Base-by-base conservation (phyloP, 2,329 filamentous ascomycete genomes). In the Monilinia fructicola region DNA sequence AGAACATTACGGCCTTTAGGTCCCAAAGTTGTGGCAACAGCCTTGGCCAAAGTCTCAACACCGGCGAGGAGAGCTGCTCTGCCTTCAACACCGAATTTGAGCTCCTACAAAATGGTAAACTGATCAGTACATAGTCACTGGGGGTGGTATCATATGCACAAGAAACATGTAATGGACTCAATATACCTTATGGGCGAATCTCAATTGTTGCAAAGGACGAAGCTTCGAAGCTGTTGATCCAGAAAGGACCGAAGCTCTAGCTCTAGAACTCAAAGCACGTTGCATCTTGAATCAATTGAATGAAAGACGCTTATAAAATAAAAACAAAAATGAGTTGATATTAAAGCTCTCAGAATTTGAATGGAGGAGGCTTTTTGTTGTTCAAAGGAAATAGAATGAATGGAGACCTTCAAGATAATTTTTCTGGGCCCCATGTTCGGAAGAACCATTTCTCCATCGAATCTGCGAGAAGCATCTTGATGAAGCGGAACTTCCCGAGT, bases 1-100 rank as follows among this genome's bases (percentile, higher is more conserved):
- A 99, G 81, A 73, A 99, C 95, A 83, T 98, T 99, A 79, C 95
- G 90, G 80, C 95, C 95, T 87, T 99, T 99, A 76, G 95, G 95
- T 73, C 95, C 95, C 69, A 99, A 87, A 72, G 95, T 99, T 70
- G 94, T 97, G 71, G 94, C 91, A 71, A 99, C 95, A 71, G 95
- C 95, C 83, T 90, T 96, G 76, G 95, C 93, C 71, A 99, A 88
- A 74, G 95, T 98, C 80, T 99, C 95, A 72, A 98, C 93, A 87
- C 95, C 95, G 77, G 89, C 89, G 73, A 99, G 87, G 71, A 99
- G 89, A 74, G 92, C 80, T 76, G 93, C 93, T 78, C 95, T 90
- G 75, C 84, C 95, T 79, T 99, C 95, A 71, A 98, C 94, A 77
- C 95, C 95, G 74, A 99, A 99, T 84, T 97, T 98, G 79, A 99